These are phyloP conservation scores for Phytopythium litorale DNA, from an alignment of 352 stramenopile species.

Conservation along the genomic window DNA sequence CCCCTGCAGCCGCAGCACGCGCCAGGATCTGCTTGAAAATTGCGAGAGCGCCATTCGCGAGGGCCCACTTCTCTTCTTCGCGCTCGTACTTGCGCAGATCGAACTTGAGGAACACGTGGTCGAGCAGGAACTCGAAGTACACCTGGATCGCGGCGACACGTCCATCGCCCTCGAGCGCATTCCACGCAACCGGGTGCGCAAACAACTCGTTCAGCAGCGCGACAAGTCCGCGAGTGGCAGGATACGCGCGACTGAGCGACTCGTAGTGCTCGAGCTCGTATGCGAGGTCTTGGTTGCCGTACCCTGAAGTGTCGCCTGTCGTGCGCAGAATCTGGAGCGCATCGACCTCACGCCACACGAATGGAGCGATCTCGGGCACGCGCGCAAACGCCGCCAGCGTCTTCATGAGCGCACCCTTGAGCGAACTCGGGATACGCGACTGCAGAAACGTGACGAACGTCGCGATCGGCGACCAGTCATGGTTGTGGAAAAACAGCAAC, in stretches of 20 bases:
- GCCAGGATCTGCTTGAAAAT: constrained; percentile 82
- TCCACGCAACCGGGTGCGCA: constrained; percentile 70
- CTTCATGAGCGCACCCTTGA: constrained; percentile 87
- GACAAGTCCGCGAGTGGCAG: constrained; percentile 74
- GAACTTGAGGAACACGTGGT: constrained; percentile 84
- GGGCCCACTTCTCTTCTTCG: constrained; percentile 80
- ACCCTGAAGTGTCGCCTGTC: constrained; percentile 52
- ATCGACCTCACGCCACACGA: constrained; percentile 84
- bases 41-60: constrained; percentile 60
- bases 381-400: constrained; percentile 72
- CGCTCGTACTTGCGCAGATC: constrained; percentile 79
- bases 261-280: constrained; percentile 88
- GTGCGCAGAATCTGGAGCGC: constrained; percentile 80
- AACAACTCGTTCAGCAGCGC: constrained; percentile 74
- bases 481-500: constrained; percentile 85
- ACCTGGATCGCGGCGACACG: constrained; percentile 73
- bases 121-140: constrained; percentile 83
- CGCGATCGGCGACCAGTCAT: constrained; percentile 78
- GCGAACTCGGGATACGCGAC: constrained; percentile 75
- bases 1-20: constrained; percentile 17
- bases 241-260: constrained; percentile 69
- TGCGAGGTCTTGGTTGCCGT: constrained; percentile 71
- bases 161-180: constrained; percentile 68
- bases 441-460: constrained; percentile 83
- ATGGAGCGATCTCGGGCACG: constrained; percentile 74